phyloP scores from a whole-genome alignment of 1,284 basidiomycete genomes.

The Ganoderma lingzhi region DNA sequence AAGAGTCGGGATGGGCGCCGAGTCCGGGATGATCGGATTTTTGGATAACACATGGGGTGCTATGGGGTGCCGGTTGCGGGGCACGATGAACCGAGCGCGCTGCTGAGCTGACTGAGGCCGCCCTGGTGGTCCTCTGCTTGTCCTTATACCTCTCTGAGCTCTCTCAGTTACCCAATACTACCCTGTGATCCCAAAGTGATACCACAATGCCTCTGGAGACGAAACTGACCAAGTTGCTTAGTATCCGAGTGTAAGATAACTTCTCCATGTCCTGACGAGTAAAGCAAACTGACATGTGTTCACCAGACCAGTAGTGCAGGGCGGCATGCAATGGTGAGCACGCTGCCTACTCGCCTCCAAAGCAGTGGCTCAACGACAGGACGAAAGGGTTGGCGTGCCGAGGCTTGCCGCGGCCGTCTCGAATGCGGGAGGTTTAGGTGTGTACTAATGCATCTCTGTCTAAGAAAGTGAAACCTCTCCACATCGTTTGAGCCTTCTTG shows the following conservation, averaged over 20 bases:
- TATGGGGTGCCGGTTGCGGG: slow-evolving; percentile 7
- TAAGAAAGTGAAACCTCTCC: not conserved
- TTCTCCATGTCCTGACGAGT: not conserved
- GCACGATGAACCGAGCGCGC: not conserved
- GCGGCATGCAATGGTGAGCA: slow-evolving; percentile 86
- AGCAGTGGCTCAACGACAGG: not conserved
- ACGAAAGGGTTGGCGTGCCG: slow-evolving; percentile 78
- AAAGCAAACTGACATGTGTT: not conserved
- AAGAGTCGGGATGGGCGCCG: not conserved
- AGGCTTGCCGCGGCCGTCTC: slow-evolving; percentile 82
- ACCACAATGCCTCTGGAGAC: slow-evolving; percentile 42
- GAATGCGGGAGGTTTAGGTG: slow-evolving; percentile 86
- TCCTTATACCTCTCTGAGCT: not conserved
- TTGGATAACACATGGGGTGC: slow-evolving; percentile 11
- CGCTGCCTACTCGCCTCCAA: slow-evolving; percentile 12
- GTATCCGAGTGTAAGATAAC: slow-evolving; percentile 60
- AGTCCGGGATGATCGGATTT: slow-evolving; percentile 4
- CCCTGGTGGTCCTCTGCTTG: not conserved
- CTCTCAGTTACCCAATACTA: not conserved
- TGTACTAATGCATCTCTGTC: not conserved
- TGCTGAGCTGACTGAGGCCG: not conserved
- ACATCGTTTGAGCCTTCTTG: not conserved
- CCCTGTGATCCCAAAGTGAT: not conserved
- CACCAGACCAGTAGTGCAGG: slow-evolving; percentile 76
- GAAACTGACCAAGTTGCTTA: slow-evolving; percentile 58